Evolutionary conservation across 345 rosid species (phyloP), one percentile per base, ranked within the genome.

Genomic region (Ricinus communis): DNA sequence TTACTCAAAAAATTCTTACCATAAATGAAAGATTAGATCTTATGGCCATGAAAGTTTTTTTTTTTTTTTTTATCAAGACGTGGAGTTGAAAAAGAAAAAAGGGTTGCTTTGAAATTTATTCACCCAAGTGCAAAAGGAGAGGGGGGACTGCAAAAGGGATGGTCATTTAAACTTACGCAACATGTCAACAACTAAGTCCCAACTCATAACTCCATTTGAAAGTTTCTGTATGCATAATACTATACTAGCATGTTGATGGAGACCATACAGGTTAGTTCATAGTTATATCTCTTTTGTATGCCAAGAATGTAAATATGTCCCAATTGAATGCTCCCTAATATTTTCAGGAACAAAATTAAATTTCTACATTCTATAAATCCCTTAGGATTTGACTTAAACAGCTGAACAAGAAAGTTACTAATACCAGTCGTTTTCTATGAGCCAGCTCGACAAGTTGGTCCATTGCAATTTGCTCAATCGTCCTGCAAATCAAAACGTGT

Each of bases 371-470:
- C 28, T 33, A 38, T 10, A 8, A 12, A 40, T 62, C 25, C 16
- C 51, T 22, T 24, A 22, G 47, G 55, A 53, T 11, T 6, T 40
- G 40, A 15, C 41, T 41, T 13, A 46, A 71, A 47, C 9, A 66
- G 40, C 43, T 18, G 33, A 41, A 2, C 7, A 21, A 41, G 71
- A 45, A 49, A 67, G n/a, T 64, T 69, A 41, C 46, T 66, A 67
- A 73, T 87, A 95, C 99, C 99, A 89, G 60, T 81, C 87, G 74
- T 83, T 86, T 92, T 75, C 70, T 88, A 83, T 89, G 87, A 62
- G 97, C 97, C 81, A 85, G 85, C 83, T 92, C 90, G 62, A 90
- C 79, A 76, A 90, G 96, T 72, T 91, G 95, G 76, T 92, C 87
- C 91, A 95, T 86, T 40, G 97, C 99, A 56, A 80, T 77, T 52